Percentiles rank a stretch among this genome's conserved stretches.
phyloP scores from a whole-genome alignment of 2,329 filamentous ascomycete species.

The Magnaporthiopsis rhizophila region DNA sequence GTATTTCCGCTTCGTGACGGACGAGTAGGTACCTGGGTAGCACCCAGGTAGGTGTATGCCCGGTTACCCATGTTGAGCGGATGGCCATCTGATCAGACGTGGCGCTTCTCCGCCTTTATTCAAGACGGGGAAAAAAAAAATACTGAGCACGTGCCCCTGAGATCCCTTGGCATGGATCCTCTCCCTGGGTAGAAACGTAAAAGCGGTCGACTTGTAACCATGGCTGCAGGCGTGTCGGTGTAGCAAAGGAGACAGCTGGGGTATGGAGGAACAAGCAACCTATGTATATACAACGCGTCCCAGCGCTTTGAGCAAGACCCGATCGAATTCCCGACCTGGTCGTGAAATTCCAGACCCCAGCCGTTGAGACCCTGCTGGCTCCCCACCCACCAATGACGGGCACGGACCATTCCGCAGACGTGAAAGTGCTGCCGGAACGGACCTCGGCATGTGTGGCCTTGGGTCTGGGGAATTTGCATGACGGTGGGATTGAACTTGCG shows the following conservation, averaged over 20 bases:
- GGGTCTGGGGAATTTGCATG: neutral
- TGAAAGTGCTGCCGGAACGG: neutral
- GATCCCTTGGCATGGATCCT: neutral
- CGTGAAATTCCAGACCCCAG: too few relatives aligned
- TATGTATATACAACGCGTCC: too few relatives aligned
- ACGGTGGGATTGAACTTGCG: too few relatives aligned
- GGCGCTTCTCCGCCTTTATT: too few relatives aligned
- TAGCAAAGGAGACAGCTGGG: neutral
- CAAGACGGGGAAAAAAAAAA: neutral
- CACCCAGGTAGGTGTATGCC: too few relatives aligned
- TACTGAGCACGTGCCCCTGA: neutral
- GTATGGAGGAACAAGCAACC: too few relatives aligned
- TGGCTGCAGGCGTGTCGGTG: neutral
- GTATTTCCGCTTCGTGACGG: neutral
- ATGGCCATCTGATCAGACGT: neutral
- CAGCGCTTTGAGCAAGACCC: too few relatives aligned
- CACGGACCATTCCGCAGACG: neutral
- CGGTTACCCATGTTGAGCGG: too few relatives aligned
- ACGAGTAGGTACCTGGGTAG: too few relatives aligned
- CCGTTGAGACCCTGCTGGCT: too few relatives aligned
- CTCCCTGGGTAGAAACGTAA: neutral
- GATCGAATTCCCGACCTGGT: too few relatives aligned
- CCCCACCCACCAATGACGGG: neutral
- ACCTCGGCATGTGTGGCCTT: neutral
- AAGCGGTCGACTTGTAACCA: neutral